Conservation (phyloP, 257 asterid genomes). For the Thymus quinquecostatus region DNA sequence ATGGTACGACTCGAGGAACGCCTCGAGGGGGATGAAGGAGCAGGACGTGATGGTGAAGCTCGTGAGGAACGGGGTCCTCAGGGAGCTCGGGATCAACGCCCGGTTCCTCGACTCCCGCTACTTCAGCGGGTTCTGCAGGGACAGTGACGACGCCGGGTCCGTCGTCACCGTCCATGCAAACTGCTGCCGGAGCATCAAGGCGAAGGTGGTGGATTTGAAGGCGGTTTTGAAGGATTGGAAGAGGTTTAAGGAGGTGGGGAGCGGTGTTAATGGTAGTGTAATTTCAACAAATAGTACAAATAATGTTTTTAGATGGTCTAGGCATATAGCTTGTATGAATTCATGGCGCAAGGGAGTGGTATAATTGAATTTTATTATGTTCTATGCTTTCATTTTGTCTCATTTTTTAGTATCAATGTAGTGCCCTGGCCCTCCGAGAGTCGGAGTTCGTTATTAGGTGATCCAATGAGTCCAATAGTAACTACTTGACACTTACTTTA, state of each 20-base stretch:
- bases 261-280: not conserved
- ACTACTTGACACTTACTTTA: no score
- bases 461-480: no score
- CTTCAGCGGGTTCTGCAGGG: conserved; percentile 66
- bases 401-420: no score
- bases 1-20: conserved; percentile 55
- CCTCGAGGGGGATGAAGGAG: conserved; percentile 53
- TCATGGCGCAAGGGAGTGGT: conserved; percentile 29
- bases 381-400: not conserved
- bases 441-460: no score
- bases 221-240: conserved; percentile 65
- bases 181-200: conserved; percentile 63
- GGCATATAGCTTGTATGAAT: conserved; percentile 31
- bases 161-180: conserved; percentile 78
- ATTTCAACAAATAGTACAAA: not conserved
- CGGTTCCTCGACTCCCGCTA: conserved; percentile 48
- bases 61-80: conserved; percentile 11
- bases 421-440: no score
- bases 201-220: conserved; percentile 64
- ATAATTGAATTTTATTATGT: not conserved
- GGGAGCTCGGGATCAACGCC: conserved; percentile 29
- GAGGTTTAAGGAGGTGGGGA: conserved; percentile 29
- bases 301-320: conserved; percentile 36
- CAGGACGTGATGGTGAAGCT: conserved; percentile 61
- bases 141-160: conserved; percentile 41